A percentile compares a stretch with the other conserved stretches of the same genome.
Conservation (phyloP, 345 rosid genomes). For the Lumnitzera racemosa region DNA sequence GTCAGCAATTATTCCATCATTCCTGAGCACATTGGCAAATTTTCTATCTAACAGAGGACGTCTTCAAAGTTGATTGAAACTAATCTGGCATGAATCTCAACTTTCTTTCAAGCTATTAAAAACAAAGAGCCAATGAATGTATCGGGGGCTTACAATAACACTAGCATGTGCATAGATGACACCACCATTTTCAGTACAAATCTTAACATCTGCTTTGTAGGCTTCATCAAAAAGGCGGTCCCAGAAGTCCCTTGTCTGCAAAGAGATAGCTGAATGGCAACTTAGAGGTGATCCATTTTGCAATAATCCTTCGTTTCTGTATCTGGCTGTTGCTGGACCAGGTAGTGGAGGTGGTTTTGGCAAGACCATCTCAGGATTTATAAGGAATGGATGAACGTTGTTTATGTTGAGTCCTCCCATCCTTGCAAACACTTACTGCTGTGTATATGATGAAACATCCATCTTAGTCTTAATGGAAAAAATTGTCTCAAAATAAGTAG, state of each 20-base stretch:
- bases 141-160: conserved; percentile 46
- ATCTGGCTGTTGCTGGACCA: conserved; percentile 17
- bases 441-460: too few species aligned
- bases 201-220: conserved; percentile 59
- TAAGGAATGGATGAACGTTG: neutral
- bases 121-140: neutral
- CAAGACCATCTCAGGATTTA: conserved; percentile 5
- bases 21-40: too few species aligned
- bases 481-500: too few species aligned
- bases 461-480: too few species aligned
- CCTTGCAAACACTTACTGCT: too few species aligned
- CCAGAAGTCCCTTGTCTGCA: conserved; percentile 43
- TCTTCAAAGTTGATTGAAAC: neutral
- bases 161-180: conserved; percentile 60
- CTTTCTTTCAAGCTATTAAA: neutral
- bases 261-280: conserved; percentile 23
- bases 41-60: too few species aligned
- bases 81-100: neutral
- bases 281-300: conserved; percentile 10
- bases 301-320: conserved; percentile 8
- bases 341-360: conserved; percentile 61
- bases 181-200: conserved; percentile 44
- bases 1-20: too few species aligned
- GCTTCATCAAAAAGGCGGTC: conserved; percentile 70
- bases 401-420: conserved; percentile 6